Base-by-base conservation (phyloP, 768 basidiomycete species). In the Agaricus sinodeliciosus region DNA sequence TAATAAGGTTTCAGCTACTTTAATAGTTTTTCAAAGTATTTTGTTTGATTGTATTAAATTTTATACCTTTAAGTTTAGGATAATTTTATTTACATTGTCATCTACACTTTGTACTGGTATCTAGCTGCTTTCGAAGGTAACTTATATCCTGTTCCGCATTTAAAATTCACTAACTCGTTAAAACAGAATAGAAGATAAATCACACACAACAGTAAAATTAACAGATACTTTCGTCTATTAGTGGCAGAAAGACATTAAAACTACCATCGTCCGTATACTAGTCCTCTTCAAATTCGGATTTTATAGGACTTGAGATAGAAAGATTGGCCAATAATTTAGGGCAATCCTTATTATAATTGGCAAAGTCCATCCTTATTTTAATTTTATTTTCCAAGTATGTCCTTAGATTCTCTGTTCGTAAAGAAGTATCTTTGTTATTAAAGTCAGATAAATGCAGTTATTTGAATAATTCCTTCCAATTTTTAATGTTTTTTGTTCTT, bases 11-110 rank as follows among this genome's bases (percentile, higher is more conserved):
- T 40, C 39, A 40, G 39, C 39, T n/a, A 3, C 28, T 47, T 35
- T 27, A 35, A 28, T 47, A 28, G 27, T 47, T 47, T 35, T 47
- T 47, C 28, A 47, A 22, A 28, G 34, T 47, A 47, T 47, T 47
- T 26, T 47, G 28, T 28, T 28, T 28, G 4, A 28, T 28, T 28
- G 28, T 28, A 28, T 28, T 28, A 28, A 28, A 47, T 47, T 47
- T 47, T 22, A 47, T 27, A 47, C 12, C 18, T 19, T 40, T 40
- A 40, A 40, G 39, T 40, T 40, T 40, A 4, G 39, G 39, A 40
- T 40, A 40, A 40, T 19, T 13, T 40, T 40, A 40, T 4, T 7
- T 19, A 44, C 16, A 2, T 9, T 22, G 6, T 18, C 26, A 44
- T 25, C 43, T 27, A 16, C 43, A 18, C 43, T 44, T 44, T 44